Base-by-base conservation (phyloP, 1,284 basidiomycete species). In the Sanghuangporus weigelae region DNA sequence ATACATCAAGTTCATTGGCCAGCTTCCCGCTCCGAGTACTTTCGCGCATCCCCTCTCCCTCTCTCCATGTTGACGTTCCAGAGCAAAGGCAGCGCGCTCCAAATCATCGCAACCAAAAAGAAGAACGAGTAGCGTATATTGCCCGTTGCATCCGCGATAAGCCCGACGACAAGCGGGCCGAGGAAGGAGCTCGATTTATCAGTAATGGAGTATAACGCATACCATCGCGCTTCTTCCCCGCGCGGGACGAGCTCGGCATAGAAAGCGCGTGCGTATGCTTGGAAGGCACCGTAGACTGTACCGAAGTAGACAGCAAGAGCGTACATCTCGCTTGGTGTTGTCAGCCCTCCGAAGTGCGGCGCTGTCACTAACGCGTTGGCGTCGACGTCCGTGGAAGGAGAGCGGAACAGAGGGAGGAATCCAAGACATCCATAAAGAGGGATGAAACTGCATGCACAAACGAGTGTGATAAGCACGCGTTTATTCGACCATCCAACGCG, bases 101-200 rank as follows among this genome's bases (percentile, higher is more conserved):
- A 86, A 11, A 97, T 79, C 87, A 96, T 91, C 55, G 79, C 68
- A 1, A 92, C 79, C 21, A 97, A 83, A 78, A 97, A 94, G 72
- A 93, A 86, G 74, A 97, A 97, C 1, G 89, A 88, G 67, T 90
- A 90, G 19, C 94, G 88, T 63, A 96, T 95, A 73, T 96, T 92
- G 1, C 93, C 93, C 0, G 92, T 95, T 53, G 79, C 74, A 71
- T 96, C 93, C 0, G 93, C 85, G 55, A 97, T 92, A 48, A 94
- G 69, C 0, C 93, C 94, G 1, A 97, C 93, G 23, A 92, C 77
- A 3, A 93, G 78, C 1, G 93, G 93, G 0, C 93, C 93, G n/a
- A 96, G 74, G 73, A 96, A 96, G 8, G 91, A 93, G 63, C 87
- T 89, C 14, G 91, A 93, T 86, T 93, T 94, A 77, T 93, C 92